phyloP scores from a whole-genome alignment of 2,329 filamentous ascomycete genomes.

The Hypoxylon sp. region DNA sequence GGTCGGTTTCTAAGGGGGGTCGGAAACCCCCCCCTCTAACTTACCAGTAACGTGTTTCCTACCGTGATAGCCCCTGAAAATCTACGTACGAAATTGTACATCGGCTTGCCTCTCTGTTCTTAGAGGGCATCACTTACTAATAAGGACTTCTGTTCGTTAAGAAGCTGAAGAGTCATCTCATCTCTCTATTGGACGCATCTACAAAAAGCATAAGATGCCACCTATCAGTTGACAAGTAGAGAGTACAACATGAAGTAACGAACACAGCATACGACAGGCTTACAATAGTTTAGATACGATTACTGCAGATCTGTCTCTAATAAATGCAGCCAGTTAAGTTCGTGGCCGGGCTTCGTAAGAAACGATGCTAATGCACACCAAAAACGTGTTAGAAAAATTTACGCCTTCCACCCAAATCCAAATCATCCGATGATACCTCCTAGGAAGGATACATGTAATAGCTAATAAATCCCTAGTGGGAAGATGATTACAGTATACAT shows the following conservation, averaged over 20 bases:
- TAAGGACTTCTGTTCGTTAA: conserved; percentile 2
- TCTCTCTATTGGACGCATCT: conserved; percentile 34
- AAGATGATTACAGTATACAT: conserved; percentile 19
- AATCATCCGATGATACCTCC: conserved; percentile 32
- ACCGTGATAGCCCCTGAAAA: conserved; percentile 14
- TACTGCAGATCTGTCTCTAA: conserved; percentile 40
- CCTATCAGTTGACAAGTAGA: conserved; percentile 23
- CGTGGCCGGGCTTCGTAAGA: conserved; percentile 28
- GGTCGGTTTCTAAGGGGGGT: no score
- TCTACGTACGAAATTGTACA: conserved; percentile 4
- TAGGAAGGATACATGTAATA: conserved; percentile 6
- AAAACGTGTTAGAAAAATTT: conserved; percentile 30
- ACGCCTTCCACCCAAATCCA: conserved; percentile 33
- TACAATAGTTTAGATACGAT: conserved; percentile 35
- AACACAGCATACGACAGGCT: conserved; percentile 38
- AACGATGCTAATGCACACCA: conserved; percentile 44
- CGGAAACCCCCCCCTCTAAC: no score
- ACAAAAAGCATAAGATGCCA: conserved; percentile 25
- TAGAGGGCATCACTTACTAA: conserved; percentile 1
- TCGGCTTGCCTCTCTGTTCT: background rate
- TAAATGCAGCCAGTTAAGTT: conserved; percentile 35
- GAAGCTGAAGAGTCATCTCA: conserved; percentile 7
- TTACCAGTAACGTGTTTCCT: background rate
- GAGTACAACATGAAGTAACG: conserved; percentile 29
- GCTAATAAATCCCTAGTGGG: conserved; percentile 20